phyloP scores from a whole-genome alignment of 2,329 filamentous ascomycete genomes.

The Neofusicoccum umdonicola region DNA sequence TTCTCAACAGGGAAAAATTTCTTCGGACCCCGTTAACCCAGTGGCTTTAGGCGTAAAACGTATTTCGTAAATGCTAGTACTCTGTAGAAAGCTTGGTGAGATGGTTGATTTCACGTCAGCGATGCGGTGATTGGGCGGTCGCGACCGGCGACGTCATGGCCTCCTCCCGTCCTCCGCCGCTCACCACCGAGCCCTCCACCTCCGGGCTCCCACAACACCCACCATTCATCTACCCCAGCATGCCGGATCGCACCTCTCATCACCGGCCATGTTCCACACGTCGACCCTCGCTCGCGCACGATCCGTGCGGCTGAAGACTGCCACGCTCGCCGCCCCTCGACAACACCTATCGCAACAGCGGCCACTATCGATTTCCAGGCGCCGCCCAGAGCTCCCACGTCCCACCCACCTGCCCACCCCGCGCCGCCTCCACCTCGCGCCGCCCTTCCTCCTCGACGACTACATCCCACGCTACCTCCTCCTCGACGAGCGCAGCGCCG shows the following conservation, averaged over 20 bases:
- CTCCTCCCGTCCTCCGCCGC: neutral
- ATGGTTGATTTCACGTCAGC: neutral
- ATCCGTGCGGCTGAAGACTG: neutral
- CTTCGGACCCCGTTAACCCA: too few relatives aligned
- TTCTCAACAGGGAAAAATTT: too few relatives aligned
- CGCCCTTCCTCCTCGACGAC: conserved; percentile 68
- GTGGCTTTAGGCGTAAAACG: too few relatives aligned
- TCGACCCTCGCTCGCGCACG: neutral
- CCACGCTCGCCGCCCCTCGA: neutral
- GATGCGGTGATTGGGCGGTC: neutral
- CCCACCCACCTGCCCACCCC: neutral
- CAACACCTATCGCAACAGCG: neutral
- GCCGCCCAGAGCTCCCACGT: neutral
- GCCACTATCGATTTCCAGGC: neutral
- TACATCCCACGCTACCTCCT: conserved; percentile 72
- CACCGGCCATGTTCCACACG: neutral
- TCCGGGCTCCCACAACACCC: neutral
- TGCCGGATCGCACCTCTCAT: neutral
- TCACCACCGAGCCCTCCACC: neutral
- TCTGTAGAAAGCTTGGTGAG: too few relatives aligned
- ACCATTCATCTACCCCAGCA: neutral
- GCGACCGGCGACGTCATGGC: neutral
- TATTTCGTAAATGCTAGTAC: too few relatives aligned
- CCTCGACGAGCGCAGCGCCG: conserved; percentile 64
- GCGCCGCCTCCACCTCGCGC: conserved; percentile 52